Evolutionary conservation across 2,329 filamentous ascomycete species (phyloP), one percentile per base, ranked within the genome.

Genomic region (Achaetomium macrosporum): DNA sequence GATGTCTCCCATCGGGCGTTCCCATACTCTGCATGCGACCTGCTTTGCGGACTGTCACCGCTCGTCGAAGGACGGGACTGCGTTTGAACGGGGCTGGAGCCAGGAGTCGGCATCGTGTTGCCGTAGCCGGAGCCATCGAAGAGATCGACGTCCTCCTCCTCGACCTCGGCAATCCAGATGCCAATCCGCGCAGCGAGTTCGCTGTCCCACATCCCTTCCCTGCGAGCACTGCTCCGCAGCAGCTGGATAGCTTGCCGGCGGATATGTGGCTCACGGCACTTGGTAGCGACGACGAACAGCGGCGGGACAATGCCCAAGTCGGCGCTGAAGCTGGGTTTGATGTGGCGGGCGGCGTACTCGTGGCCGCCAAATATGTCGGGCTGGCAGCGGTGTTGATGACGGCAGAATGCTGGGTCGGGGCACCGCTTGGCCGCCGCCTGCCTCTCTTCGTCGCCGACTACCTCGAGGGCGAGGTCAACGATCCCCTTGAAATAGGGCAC

Each of bases 121-220:
- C 64, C 63, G 15, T 60, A 62, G 7, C 53, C 48, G 2, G 58
- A 53, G 9, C 69, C 68, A 2, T 73, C 71, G 13, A 51, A 55
- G n/a, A 50, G 12, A 5, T 51, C 49, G 6, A 53, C 7, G 13
- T 47, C 57, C 16, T 53, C 72, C 59, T 83, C 79, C 59, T 83
- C 79, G 15, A 82, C 71, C 9, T 71, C 67, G 64, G 77, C 74
- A 36, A 82, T 71, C 78, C 78, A 82, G 53, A 70, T 71, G 43
- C 73, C 75, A 58, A 83, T 81, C 8, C 73, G 73, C 1, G 79
- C 78, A 11, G 75, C 72, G 55, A 83, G 71, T 57, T 80, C 76
- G 60, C 78, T 83, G 61, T 88, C 83, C 84, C 84, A 87, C 75
- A 87, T 83, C 19, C 81, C 83, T 66, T 87, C 84, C 45, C 83